Evolutionary conservation across 2,329 filamentous ascomycete genomes (phyloP).

Genomic region (Colletotrichum sansevieriae): DNA sequence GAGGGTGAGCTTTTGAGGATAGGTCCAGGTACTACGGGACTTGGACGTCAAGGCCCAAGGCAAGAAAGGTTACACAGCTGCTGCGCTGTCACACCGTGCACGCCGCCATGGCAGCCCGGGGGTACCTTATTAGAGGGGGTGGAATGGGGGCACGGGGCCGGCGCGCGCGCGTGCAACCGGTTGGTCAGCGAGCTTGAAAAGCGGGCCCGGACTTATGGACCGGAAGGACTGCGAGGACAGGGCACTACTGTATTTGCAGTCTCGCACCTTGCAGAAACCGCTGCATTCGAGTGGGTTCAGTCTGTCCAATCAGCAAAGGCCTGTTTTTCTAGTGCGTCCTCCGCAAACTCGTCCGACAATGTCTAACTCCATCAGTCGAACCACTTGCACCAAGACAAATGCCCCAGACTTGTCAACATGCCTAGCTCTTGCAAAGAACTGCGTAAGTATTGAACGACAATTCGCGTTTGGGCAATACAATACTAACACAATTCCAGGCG

Average conservation of each 20-base stretch:
- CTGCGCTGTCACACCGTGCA: slow-evolving; percentile 15
- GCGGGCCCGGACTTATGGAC: slow-evolving; percentile 1
- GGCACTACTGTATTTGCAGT: not conserved
- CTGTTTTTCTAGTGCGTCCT: slow-evolving; percentile 14
- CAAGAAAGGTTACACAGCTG: not conserved
- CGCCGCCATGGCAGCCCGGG: slow-evolving; percentile 11
- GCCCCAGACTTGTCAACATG: slow-evolving; percentile 67
- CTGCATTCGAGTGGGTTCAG: slow-evolving; percentile 23
- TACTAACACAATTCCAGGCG: slow-evolving; percentile 67
- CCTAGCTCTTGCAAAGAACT: slow-evolving; percentile 97
- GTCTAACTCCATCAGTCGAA: slow-evolving; percentile 28
- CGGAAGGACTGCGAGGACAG: slow-evolving; percentile 31
- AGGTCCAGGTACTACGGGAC: slow-evolving; percentile 29
- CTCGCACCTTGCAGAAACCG: slow-evolving; percentile 36
- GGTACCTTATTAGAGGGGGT: slow-evolving; percentile 12
- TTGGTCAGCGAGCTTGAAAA: slow-evolving; percentile 29
- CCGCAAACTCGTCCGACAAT: slow-evolving; percentile 44
- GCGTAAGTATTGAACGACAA: slow-evolving; percentile 67
- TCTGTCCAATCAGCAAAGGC: slow-evolving; percentile 21
- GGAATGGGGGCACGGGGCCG: not conserved
- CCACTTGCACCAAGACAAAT: slow-evolving; percentile 36
- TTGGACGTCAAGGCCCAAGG: slow-evolving; percentile 9
- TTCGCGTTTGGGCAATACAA: not conserved
- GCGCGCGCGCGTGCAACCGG: slow-evolving; percentile 20
- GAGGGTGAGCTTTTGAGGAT: slow-evolving; percentile 29